Evolutionary conservation across 2,329 filamentous ascomycete species (phyloP), one percentile per base, ranked within the genome.

Genomic region (Amylocarpus encephaloides): DNA sequence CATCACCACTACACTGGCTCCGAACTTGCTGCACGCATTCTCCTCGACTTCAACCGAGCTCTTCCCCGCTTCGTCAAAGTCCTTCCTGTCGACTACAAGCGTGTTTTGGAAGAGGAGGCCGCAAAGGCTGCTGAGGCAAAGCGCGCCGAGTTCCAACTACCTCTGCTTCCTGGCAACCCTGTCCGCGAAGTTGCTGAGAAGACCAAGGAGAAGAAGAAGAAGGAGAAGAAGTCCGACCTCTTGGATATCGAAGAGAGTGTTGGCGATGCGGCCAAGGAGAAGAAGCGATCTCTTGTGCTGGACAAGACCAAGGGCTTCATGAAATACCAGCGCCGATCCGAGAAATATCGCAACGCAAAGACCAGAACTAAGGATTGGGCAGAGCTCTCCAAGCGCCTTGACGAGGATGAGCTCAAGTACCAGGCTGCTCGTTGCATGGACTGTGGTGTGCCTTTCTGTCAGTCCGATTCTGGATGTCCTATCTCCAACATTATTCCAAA

Each of bases 401-500:
- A 88, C 58, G 90, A 95, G 70, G 92, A 96, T 61, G 90, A 95
- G 72, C 82, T 96, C 58, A 96, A 96, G 74, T 96, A 95, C 66
- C 92, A 97, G 71, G 86, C 90, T 42, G 92, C 92, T 54, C 88
- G 92, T 58, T 97, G 92, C 76, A 97, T 97, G 92, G 92, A 97
- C 73, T 97, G 92, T 55, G 92, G 92, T 80, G 91, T 97, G 54
- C 92, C 92, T 1, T 97, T 97, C 79, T 97, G 92, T 64, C 92
- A 97, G 70, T 95, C 90, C 16, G 92, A 97, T 62, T 90, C 88
- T 57, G 92, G 92, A 43, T 97, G 92, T 67, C 92, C 92, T 1
- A 96, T 96, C 68, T 90, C 85, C 60, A 97, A 97, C 73, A 94
- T 97, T 66, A 97, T 97, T 63, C 92, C 92, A 50, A 96, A 96